These are phyloP conservation scores for Phoma herbarum DNA, from an alignment of 2,329 filamentous ascomycete genomes.

Conservation along the genomic window DNA sequence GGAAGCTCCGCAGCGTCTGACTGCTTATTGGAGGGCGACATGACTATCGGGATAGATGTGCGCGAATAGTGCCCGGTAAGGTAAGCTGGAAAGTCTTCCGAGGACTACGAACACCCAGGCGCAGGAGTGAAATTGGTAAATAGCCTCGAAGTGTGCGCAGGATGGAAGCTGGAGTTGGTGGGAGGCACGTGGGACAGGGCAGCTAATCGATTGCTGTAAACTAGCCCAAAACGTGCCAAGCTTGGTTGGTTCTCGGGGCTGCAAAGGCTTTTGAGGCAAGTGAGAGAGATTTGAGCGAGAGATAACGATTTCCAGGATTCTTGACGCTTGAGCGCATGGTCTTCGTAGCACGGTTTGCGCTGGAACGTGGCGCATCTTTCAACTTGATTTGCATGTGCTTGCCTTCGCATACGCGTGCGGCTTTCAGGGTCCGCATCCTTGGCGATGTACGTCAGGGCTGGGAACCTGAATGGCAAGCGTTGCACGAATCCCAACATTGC, in stretches of 20 bases:
- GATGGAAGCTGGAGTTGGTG: slow-evolving; percentile 14
- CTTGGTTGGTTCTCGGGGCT: slow-evolving; percentile 31
- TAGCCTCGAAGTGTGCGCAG: slow-evolving; percentile 12
- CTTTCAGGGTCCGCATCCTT: slow-evolving; percentile 23
- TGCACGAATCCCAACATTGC: slow-evolving; percentile 7
- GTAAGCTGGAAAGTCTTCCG: slow-evolving; percentile 14
- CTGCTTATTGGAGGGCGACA: slow-evolving; percentile 43
- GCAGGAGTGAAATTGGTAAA: slow-evolving; percentile 14
- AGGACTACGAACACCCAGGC: slow-evolving; percentile 7
- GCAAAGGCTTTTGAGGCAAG: slow-evolving; percentile 17
- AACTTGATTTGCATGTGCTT: slow-evolving; percentile 18
- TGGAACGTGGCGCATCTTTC: slow-evolving; percentile 10
- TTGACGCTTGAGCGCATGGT: background rate
- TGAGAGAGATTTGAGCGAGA: slow-evolving; percentile 8
- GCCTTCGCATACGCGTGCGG: slow-evolving; percentile 12
- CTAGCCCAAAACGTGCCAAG: slow-evolving; percentile 43
- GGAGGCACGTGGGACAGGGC: slow-evolving; percentile 17
- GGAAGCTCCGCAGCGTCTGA: slow-evolving; percentile 27
- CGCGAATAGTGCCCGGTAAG: slow-evolving; percentile 6
- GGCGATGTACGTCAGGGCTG: slow-evolving; percentile 32
- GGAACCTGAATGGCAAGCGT: slow-evolving; percentile 25
- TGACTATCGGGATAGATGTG: slow-evolving; percentile 19
- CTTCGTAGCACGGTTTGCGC: background rate
- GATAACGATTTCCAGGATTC: background rate
- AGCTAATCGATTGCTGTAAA: slow-evolving; percentile 29